These are phyloP conservation scores for Nakataea oryzae DNA, from an alignment of 2,329 filamentous ascomycete species.

Conservation along the genomic window DNA sequence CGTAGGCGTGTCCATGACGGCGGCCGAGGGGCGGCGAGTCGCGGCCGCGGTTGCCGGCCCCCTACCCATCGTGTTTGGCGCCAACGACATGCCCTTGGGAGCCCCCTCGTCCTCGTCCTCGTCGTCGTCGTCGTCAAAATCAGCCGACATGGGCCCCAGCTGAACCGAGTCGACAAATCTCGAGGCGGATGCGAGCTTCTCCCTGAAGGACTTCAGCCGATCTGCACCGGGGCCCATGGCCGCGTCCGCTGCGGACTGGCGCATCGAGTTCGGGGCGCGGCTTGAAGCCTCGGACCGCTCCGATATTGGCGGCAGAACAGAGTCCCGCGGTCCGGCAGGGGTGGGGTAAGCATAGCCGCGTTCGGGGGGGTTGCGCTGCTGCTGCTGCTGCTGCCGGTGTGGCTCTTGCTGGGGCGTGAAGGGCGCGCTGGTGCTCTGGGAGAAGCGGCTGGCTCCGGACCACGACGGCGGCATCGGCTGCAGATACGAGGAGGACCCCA, in stretches of 20 bases:
- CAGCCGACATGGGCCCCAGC: conserved; percentile 12
- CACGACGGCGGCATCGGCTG: not conserved
- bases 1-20: conserved; percentile 4
- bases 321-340: not conserved
- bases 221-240: not conserved
- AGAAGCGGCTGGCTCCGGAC: conserved; percentile 1
- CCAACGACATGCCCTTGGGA: not conserved
- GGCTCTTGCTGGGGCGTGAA: not conserved
- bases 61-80: conserved; percentile 6
- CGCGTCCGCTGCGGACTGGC: not conserved
- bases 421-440: not conserved
- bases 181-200: conserved; percentile 10
- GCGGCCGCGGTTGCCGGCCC: conserved; percentile 23
- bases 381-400: not conserved
- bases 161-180: conserved; percentile 12
- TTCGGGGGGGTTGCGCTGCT: not conserved
- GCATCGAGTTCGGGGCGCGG: not conserved
- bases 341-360: not conserved
- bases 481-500: not conserved
- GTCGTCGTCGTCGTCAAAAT: conserved; percentile 11
- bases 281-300: conserved; percentile 1
- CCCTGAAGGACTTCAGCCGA: conserved; percentile 5
- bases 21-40: not conserved
- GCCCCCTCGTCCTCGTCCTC: conserved; percentile 7
- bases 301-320: conserved; percentile 1